Conservation (phyloP, 257 asterid species). For the Lantana camara region DNA sequence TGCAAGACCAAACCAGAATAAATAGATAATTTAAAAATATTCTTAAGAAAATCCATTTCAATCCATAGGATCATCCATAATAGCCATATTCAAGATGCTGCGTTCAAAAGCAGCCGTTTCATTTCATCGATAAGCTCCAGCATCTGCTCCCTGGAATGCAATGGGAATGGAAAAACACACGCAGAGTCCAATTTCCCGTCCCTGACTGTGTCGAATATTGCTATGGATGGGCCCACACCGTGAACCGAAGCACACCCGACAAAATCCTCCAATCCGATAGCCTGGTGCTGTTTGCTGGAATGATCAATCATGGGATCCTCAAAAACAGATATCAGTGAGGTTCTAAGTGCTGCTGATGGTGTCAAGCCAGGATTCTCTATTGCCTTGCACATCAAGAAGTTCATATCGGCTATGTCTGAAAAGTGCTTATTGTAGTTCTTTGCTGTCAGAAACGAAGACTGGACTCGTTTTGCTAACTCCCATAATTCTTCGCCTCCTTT, state of each 20-base stretch:
- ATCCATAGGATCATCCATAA: background rate
- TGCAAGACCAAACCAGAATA: too few species aligned
- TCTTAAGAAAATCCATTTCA: background rate
- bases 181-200: slow-evolving; percentile 72
- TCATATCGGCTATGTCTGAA: slow-evolving; percentile 77
- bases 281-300: slow-evolving; percentile 33
- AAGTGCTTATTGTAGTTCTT: slow-evolving; percentile 78
- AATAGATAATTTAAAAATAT: background rate
- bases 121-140: slow-evolving; percentile 58
- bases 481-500: slow-evolving; percentile 63
- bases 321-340: slow-evolving; percentile 70
- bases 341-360: slow-evolving; percentile 67
- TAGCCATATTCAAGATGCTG: slow-evolving; percentile 22
- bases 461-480: slow-evolving; percentile 68
- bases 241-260: slow-evolving; percentile 77
- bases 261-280: slow-evolving; percentile 70
- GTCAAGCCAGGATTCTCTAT: slow-evolving; percentile 87
- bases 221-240: slow-evolving; percentile 87
- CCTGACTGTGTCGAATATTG: slow-evolving; percentile 67
- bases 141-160: slow-evolving; percentile 91
- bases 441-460: slow-evolving; percentile 53
- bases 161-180: slow-evolving; percentile 79
- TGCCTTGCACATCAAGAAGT: slow-evolving; percentile 91
- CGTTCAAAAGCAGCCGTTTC: slow-evolving; percentile 51
- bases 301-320: slow-evolving; percentile 60